phyloP scores from a whole-genome alignment of 2,329 filamentous ascomycete species.

The Claviceps sp. region DNA sequence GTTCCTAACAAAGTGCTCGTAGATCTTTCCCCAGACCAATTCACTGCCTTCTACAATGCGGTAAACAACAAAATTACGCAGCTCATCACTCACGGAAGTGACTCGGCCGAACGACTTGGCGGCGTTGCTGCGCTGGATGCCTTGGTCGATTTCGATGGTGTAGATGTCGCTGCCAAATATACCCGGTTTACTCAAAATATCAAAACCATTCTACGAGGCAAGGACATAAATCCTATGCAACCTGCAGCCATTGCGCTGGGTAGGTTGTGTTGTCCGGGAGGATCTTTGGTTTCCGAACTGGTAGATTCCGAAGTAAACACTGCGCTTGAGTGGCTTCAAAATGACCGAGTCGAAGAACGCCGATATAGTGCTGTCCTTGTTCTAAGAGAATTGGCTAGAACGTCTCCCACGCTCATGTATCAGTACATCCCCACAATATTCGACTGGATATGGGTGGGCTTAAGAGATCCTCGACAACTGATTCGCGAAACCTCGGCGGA shows the following conservation, averaged over 20 bases:
- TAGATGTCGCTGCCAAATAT: slow-evolving; percentile 86
- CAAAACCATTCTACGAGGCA: slow-evolving; percentile 75
- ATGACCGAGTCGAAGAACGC: slow-evolving; percentile 83
- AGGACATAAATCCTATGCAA: slow-evolving; percentile 82
- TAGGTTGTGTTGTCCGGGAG: slow-evolving; percentile 80
- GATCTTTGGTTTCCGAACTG: slow-evolving; percentile 84
- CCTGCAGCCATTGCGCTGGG: slow-evolving; percentile 80
- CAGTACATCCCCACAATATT: slow-evolving; percentile 91
- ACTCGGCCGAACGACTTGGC: slow-evolving; percentile 77
- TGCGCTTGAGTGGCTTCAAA: slow-evolving; percentile 91
- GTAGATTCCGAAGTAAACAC: slow-evolving; percentile 96
- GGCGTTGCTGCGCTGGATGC: slow-evolving; percentile 86
- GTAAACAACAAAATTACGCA: slow-evolving; percentile 44
- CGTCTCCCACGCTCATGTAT: slow-evolving; percentile 91
- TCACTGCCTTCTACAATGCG: slow-evolving; percentile 43
- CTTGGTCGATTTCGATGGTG: slow-evolving; percentile 90
- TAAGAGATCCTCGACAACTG: slow-evolving; percentile 78
- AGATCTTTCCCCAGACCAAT: slow-evolving; percentile 73
- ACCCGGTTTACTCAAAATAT: slow-evolving; percentile 88
- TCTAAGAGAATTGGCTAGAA: slow-evolving; percentile 77
- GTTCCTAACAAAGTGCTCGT: slow-evolving; percentile 1
- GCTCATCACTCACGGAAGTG: slow-evolving; percentile 72
- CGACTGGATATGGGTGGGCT: slow-evolving; percentile 88
- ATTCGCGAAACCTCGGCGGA: slow-evolving; percentile 88
- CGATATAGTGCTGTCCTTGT: slow-evolving; percentile 88